A percentile compares a stretch with the other conserved stretches of the same genome.
Evolutionary conservation across 768 basidiomycete genomes (phyloP).

Genomic region (Tricholoma bakamatsutake): DNA sequence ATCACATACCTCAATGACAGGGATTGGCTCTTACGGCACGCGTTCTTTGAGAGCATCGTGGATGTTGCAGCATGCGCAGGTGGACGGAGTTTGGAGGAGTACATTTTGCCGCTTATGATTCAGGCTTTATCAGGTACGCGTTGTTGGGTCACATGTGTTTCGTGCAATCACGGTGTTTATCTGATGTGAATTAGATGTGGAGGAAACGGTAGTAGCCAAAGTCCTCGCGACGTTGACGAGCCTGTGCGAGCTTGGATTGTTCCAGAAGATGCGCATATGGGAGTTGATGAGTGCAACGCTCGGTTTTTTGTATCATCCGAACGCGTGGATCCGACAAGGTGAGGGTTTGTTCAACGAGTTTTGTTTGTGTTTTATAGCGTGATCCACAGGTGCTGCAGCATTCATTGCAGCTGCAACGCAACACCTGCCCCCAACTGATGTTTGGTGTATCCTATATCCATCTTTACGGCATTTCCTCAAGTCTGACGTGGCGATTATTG

Average conservation of each 20-base stretch:
- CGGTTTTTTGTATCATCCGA: constrained; percentile 92
- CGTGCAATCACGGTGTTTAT: not conserved
- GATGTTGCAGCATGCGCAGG: constrained; percentile 95
- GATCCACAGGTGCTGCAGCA: constrained; percentile 65
- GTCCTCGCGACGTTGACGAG: constrained; percentile 86
- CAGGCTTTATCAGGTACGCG: constrained; percentile 85
- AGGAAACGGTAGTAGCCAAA: constrained; percentile 89
- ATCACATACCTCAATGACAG: constrained; percentile 80
- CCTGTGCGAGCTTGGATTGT: constrained; percentile 83
- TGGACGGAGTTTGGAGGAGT: constrained; percentile 87
- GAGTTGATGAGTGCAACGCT: constrained; percentile 86
- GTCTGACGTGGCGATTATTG: constrained; percentile 71
- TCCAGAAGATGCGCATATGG: constrained; percentile 96
- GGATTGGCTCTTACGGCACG: constrained; percentile 87
- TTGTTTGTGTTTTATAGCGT: constrained; percentile 1
- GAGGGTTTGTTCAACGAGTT: constrained; percentile 1
- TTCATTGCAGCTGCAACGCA: constrained; percentile 86
- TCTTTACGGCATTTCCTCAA: constrained; percentile 81
- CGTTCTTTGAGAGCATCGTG: constrained; percentile 94
- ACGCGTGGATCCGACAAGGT: constrained; percentile 95
- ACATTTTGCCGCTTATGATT: constrained; percentile 94
- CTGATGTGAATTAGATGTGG: constrained; percentile 59
- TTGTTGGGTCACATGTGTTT: not conserved
- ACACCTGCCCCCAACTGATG: constrained; percentile 79
- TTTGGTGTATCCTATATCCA: constrained; percentile 97